Evolutionary conservation across 129 eudicot genomes (phyloP).

Genomic region (Glebionis coronaria): DNA sequence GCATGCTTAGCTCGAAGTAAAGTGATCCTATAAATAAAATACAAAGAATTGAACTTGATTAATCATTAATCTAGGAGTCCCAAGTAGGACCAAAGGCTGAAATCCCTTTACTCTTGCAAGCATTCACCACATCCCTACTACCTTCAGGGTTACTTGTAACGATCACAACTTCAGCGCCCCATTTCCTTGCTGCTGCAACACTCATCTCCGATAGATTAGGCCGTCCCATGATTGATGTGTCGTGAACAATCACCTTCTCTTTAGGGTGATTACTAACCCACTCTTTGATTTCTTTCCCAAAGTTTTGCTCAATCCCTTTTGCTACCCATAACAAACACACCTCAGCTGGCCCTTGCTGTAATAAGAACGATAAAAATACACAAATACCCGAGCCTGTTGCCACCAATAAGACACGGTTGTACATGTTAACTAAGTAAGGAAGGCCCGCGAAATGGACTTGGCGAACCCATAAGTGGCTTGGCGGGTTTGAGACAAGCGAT

Average conservation of each 20-base stretch:
- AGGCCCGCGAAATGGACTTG: constrained; percentile 68
- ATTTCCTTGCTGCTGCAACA: constrained; percentile 47
- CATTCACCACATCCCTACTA: constrained; percentile 71
- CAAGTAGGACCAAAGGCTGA: constrained; percentile 79
- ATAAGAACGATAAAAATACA: constrained; percentile 58
- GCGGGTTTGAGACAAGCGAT: constrained; percentile 58
- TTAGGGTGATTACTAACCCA: constrained; percentile 55
- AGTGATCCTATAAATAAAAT: too few relatives aligned
- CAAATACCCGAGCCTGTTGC: constrained; percentile 85
- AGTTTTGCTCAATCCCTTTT: constrained; percentile 66
- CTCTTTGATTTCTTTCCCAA: constrained; percentile 58
- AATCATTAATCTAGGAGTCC: constrained; percentile 52
- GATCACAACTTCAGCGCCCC: constrained; percentile 69
- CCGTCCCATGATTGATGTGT: constrained; percentile 61
- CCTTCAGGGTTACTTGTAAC: constrained; percentile 77
- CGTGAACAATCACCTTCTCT: constrained; percentile 71
- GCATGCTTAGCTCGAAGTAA: too few relatives aligned
- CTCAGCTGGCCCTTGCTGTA: constrained; percentile 55
- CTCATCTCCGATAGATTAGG: constrained; percentile 71
- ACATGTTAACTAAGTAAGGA: constrained; percentile 74
- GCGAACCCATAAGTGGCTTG: constrained; percentile 71
- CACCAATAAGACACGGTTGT: constrained; percentile 54
- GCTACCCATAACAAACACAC: constrained; percentile 69
- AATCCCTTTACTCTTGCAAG: constrained; percentile 65
- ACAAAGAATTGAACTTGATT: too few relatives aligned